Conservation (phyloP, 1,284 basidiomycete species). For the Mycena citricolor region DNA sequence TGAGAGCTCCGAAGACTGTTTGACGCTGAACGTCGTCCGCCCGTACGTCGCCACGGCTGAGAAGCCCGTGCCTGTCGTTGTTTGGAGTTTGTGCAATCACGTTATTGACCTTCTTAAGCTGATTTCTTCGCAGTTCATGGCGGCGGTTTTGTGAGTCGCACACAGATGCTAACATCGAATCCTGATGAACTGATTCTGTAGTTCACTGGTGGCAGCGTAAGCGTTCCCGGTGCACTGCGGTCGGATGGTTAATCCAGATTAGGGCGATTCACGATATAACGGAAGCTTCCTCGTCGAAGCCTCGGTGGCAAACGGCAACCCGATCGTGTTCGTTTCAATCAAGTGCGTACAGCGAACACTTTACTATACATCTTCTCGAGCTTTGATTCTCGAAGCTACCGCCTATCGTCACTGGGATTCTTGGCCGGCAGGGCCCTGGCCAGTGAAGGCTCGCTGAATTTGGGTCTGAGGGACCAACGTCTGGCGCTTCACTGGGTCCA, state of each 20-base stretch:
- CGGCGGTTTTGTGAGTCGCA: slow-evolving; percentile 7
- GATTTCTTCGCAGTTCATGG: slow-evolving; percentile 7
- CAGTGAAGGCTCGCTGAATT: slow-evolving; percentile 9
- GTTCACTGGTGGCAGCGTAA: slow-evolving; percentile 6
- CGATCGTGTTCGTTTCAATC: slow-evolving; percentile 14
- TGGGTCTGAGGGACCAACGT: slow-evolving; percentile 10
- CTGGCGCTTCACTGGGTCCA: slow-evolving; percentile 14
- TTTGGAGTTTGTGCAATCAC: slow-evolving; percentile 18
- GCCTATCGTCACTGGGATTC: slow-evolving; percentile 11
- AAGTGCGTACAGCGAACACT: too few species aligned
- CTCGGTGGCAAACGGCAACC: slow-evolving; percentile 14
- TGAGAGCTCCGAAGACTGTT: slow-evolving; percentile 12
- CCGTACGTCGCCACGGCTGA: slow-evolving; percentile 1
- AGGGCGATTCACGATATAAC: slow-evolving; percentile 14
- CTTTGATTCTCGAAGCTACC: slow-evolving; percentile 11
- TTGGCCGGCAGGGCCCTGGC: slow-evolving; percentile 6
- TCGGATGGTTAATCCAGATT: too few species aligned
- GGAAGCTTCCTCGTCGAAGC: slow-evolving; percentile 11
- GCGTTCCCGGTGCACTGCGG: not conserved
- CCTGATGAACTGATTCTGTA: not conserved
- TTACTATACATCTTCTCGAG: not conserved
- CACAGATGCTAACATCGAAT: too few species aligned
- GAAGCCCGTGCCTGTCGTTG: slow-evolving; percentile 5
- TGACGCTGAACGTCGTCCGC: slow-evolving; percentile 14
- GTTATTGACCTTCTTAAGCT: not conserved